Conservation (phyloP, 208 protist species). For the Wallacemonas sp. region DNA sequence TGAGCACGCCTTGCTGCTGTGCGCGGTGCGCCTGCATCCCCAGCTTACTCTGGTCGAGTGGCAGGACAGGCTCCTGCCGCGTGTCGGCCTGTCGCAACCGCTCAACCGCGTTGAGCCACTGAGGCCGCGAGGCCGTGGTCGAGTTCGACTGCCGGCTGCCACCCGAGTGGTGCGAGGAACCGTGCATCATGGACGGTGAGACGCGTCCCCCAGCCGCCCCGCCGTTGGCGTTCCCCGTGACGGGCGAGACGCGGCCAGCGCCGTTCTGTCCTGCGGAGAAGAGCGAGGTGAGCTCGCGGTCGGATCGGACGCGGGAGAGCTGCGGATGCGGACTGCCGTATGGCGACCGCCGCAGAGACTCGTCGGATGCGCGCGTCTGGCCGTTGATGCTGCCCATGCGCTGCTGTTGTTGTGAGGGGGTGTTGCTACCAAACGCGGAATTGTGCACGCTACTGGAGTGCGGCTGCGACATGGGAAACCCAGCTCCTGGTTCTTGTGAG, state of each 20-base stretch:
- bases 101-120: conserved; percentile 61
- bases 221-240: too few species aligned
- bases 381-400: conserved; percentile 1
- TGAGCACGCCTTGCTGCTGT: conserved; percentile 49
- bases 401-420: background rate
- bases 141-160: conserved; percentile 11
- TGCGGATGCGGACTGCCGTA: background rate
- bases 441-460: too few species aligned
- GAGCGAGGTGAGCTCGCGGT: conserved; percentile 22
- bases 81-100: conserved; percentile 30
- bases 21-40: conserved; percentile 38
- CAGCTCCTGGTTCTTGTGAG: background rate
- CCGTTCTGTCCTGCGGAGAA: conserved; percentile 18
- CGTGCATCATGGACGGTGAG: conserved; percentile 21
- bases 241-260: background rate
- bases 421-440: background rate
- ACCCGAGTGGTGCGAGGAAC: conserved; percentile 12
- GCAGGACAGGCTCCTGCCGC: conserved; percentile 32
- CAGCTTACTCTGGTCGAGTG: conserved; percentile 49
- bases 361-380: background rate
- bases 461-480: too few species aligned
- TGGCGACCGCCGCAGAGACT: background rate
- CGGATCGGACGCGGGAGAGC: conserved; percentile 17
- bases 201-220: conserved; percentile 15
- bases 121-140: conserved; percentile 20